Evolutionary conservation across 2,329 filamentous ascomycete genomes (phyloP).

Genomic region (Colletotrichum higginsianum): DNA sequence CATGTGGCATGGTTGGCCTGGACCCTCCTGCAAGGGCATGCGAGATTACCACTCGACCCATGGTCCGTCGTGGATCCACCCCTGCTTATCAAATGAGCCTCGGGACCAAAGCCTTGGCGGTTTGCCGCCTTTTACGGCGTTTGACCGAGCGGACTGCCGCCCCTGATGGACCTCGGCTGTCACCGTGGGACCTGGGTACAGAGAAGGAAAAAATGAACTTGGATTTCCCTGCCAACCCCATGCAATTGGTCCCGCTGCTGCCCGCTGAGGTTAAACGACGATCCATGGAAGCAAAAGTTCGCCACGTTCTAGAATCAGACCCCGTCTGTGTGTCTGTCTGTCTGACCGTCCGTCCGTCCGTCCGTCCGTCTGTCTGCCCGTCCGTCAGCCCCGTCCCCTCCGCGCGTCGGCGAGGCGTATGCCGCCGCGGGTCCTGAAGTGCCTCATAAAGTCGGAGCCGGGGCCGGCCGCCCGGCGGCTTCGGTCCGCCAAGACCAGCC

Average conservation of each 20-base stretch:
- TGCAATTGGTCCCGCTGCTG: constrained; percentile 16
- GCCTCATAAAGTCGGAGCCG: constrained; percentile 39
- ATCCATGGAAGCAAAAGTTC: constrained; percentile 16
- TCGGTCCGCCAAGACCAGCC: constrained; percentile 31
- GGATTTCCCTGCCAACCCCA: constrained; percentile 26
- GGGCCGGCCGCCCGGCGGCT: constrained; percentile 37
- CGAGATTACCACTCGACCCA: constrained; percentile 22
- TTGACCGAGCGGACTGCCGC: constrained; percentile 28
- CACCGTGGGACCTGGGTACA: not conserved
- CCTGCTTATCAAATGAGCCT: constrained; percentile 24
- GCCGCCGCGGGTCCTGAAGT: constrained; percentile 37
- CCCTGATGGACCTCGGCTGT: constrained; percentile 30
- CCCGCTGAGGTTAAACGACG: constrained; percentile 30
- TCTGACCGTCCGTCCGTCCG: too few relatives aligned
- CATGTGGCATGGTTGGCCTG: constrained; percentile 29
- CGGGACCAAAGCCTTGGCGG: constrained; percentile 10
- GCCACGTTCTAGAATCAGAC: constrained; percentile 26
- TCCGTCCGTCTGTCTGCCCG: too few relatives aligned
- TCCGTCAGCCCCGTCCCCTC: constrained; percentile 27
- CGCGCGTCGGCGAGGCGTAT: constrained; percentile 35
- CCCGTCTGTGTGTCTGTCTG: too few relatives aligned
- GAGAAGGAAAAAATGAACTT: constrained; percentile 5
- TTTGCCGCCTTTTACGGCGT: constrained; percentile 31
- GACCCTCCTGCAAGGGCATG: constrained; percentile 4
- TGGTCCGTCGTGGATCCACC: constrained; percentile 5